Evolutionary conservation across 2,329 filamentous ascomycete species (phyloP).

Genomic region (Ustulina deusta): DNA sequence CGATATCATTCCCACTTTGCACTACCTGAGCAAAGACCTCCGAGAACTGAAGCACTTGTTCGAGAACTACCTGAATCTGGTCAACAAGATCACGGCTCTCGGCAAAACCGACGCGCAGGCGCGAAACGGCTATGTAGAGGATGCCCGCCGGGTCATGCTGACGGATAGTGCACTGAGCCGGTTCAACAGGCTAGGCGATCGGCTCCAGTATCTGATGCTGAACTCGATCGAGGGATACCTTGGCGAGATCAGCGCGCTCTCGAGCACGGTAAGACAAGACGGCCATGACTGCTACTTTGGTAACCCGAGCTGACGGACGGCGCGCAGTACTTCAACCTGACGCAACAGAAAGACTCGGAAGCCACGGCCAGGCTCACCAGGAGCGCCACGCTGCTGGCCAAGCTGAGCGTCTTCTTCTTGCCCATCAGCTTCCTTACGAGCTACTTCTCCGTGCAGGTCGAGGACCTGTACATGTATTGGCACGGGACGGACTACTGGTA

Average conservation of each 20-base stretch:
- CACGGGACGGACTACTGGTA: slow-evolving; percentile 74
- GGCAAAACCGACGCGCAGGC: slow-evolving; percentile 45
- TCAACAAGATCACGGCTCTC: slow-evolving; percentile 66
- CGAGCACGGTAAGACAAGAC: slow-evolving; percentile 67
- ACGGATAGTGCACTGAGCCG: slow-evolving; percentile 64
- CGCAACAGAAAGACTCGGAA: slow-evolving; percentile 79
- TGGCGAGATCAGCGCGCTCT: slow-evolving; percentile 76
- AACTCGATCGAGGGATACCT: slow-evolving; percentile 72
- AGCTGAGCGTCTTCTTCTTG: slow-evolving; percentile 80
- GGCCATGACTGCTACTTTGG: neutral
- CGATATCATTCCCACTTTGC: slow-evolving; percentile 68
- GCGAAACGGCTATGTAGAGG: slow-evolving; percentile 23
- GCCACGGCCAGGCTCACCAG: slow-evolving; percentile 78
- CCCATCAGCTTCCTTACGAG: slow-evolving; percentile 80
- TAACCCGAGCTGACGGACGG: slow-evolving; percentile 12
- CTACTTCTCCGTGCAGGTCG: slow-evolving; percentile 77
- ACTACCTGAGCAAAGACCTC: slow-evolving; percentile 71
- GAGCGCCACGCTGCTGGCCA: slow-evolving; percentile 78
- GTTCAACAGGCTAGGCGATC: slow-evolving; percentile 70
- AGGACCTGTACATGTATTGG: slow-evolving; percentile 67
- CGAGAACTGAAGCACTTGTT: slow-evolving; percentile 71
- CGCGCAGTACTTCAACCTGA: slow-evolving; percentile 79
- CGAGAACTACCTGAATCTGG: slow-evolving; percentile 69
- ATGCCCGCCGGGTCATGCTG: slow-evolving; percentile 48
- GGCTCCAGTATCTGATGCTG: slow-evolving; percentile 70